Percentiles rank a stretch among this genome's conserved stretches.
Conservation (phyloP, 257 asterid genomes). For the Rubia yunnanensis region DNA sequence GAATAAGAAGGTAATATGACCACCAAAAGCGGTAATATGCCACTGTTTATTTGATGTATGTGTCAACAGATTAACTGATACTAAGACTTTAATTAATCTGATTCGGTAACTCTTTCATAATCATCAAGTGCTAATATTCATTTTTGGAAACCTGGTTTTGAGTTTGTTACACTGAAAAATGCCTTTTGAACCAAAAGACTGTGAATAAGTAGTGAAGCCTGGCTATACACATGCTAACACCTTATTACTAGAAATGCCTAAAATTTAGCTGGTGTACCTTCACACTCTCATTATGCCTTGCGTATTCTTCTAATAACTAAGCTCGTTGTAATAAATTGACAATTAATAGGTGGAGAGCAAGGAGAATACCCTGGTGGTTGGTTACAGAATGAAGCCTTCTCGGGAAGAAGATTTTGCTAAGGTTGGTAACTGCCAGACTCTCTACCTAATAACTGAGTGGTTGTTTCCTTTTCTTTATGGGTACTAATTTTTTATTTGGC, state of each 20-base stretch:
- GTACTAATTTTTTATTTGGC: not conserved
- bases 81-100: not conserved
- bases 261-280: not conserved
- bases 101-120: not conserved
- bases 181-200: not conserved
- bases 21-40: not conserved
- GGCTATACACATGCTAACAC: not conserved
- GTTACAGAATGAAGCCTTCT: slow-evolving; percentile 90
- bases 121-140: not conserved
- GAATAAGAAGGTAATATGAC: slow-evolving; percentile 46
- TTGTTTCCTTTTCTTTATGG: not conserved
- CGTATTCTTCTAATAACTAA: not conserved
- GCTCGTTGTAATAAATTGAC: not conserved
- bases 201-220: not conserved
- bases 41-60: not conserved
- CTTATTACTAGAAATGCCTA: not conserved
- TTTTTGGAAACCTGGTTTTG: not conserved
- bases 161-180: not conserved
- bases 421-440: slow-evolving; percentile 27
- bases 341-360: slow-evolving; percentile 43
- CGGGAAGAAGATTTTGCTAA: slow-evolving; percentile 95
- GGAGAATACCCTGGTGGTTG: slow-evolving; percentile 47
- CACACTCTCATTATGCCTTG: not conserved
- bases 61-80: not conserved
- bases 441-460: not conserved